Conservation (phyloP, 2,329 filamentous ascomycete species). For the Daldinia eschscholtzii region DNA sequence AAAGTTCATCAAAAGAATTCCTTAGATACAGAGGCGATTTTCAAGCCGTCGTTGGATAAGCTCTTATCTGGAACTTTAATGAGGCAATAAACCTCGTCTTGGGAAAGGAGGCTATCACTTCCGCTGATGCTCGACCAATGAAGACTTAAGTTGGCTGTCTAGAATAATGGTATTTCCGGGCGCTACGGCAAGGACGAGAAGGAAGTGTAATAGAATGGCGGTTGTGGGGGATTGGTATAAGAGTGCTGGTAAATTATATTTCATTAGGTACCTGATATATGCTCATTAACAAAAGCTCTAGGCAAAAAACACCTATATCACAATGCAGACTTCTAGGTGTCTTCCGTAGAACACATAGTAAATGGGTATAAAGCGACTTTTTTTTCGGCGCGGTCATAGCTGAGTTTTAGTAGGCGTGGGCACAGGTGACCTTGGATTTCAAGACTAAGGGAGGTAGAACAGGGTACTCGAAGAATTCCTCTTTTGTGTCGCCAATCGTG, state of each 20-base stretch:
- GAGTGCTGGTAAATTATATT: constrained; percentile 7
- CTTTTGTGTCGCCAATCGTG: constrained; percentile 43
- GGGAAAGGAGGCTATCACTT: too few relatives aligned
- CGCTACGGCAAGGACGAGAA: not conserved
- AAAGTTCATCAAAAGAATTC: not conserved
- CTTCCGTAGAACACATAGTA: constrained; percentile 14
- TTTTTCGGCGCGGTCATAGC: not conserved
- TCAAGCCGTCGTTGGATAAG: not conserved
- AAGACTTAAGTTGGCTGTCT: not conserved
- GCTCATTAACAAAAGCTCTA: not conserved
- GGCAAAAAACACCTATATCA: constrained; percentile 15
- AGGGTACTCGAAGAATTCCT: constrained; percentile 43
- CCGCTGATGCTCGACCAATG: not conserved
- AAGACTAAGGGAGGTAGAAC: constrained; percentile 48
- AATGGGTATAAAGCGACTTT: constrained; percentile 15
- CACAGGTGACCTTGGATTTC: constrained; percentile 47
- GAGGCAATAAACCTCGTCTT: not conserved
- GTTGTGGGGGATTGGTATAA: not conserved
- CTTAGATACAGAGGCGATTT: not conserved
- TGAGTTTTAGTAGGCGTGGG: constrained; percentile 13
- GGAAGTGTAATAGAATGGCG: not conserved
- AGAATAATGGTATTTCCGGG: not conserved
- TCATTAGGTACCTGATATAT: not conserved
- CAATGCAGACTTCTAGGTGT: constrained; percentile 19
- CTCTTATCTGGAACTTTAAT: not conserved